Conservation (phyloP, 2,329 filamentous ascomycete genomes). For the Cercospora canescens region DNA sequence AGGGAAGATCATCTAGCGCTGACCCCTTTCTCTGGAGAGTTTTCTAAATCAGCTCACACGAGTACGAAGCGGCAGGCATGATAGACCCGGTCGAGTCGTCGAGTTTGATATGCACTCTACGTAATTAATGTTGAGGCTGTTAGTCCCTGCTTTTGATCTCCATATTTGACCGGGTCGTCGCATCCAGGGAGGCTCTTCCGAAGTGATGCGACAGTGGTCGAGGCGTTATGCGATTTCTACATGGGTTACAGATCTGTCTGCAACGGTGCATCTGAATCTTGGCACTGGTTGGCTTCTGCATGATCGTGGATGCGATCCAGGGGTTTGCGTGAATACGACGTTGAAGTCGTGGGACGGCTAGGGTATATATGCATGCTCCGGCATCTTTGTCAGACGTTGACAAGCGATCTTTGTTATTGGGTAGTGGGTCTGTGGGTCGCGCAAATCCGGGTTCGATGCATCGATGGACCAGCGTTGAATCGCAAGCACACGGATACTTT, state of each 20-base stretch:
- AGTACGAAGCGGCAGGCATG: neutral
- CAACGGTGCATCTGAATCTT: neutral
- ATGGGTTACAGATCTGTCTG: neutral
- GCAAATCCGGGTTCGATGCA: neutral
- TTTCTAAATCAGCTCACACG: neutral
- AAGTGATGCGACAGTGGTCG: neutral
- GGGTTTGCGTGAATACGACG: neutral
- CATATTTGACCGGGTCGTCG: neutral
- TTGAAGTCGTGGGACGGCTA: neutral
- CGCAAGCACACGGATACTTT: neutral
- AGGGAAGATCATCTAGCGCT: neutral
- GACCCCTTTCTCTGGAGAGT: neutral
- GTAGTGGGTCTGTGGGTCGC: neutral
- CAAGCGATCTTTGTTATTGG: neutral
- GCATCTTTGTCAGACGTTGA: neutral
- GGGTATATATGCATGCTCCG: neutral
- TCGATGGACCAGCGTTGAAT: neutral
- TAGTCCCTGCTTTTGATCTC: neutral
- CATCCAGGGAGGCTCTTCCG: neutral
- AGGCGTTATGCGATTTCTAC: neutral
- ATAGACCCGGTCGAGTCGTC: neutral
- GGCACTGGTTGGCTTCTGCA: neutral
- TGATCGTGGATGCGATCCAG: neutral
- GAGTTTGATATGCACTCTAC: neutral
- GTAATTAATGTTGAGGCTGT: neutral